Conservation (phyloP, 1,284 basidiomycete species). For the Melampsora abietis-canadensis region DNA sequence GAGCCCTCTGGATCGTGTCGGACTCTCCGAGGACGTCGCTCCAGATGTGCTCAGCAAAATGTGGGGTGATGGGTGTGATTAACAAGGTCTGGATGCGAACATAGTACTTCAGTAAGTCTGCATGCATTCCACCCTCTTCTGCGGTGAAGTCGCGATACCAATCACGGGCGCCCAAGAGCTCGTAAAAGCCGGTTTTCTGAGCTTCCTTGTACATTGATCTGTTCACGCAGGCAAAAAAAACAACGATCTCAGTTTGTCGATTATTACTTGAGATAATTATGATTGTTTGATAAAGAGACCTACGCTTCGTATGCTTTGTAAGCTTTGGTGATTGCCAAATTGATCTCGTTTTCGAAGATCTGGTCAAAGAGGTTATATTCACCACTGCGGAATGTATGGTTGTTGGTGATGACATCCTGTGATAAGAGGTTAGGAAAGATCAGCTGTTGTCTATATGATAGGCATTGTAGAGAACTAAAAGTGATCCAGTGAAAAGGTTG, state of each 20-base stretch:
- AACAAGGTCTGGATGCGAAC: constrained; percentile 76
- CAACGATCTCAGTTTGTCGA: background rate
- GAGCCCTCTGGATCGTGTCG: constrained; percentile 74
- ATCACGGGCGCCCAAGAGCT: constrained; percentile 85
- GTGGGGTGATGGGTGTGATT: constrained; percentile 84
- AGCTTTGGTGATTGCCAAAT: constrained; percentile 74
- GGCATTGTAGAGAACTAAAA: background rate
- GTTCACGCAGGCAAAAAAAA: constrained; percentile 41
- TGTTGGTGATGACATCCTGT: constrained; percentile 31
- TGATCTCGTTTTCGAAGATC: constrained; percentile 88
- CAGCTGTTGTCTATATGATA: background rate
- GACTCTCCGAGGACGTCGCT: constrained; percentile 68
- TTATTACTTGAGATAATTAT: constrained; percentile 3
- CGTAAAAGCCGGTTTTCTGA: constrained; percentile 92
- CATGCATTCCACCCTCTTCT: constrained; percentile 76
- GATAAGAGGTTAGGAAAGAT: background rate
- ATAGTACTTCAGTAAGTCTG: constrained; percentile 70
- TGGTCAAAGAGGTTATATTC: constrained; percentile 67
- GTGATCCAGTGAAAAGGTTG: background rate
- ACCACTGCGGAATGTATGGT: constrained; percentile 53
- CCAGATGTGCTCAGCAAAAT: constrained; percentile 93
- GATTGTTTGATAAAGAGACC: constrained; percentile 52
- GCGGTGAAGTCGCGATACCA: constrained; percentile 92
- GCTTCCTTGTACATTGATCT: constrained; percentile 95
- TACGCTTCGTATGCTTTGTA: constrained; percentile 75